Evolutionary conservation across 2,329 filamentous ascomycete genomes (phyloP), one percentile per base, ranked within the genome.

Genomic region (Exophiala sideris): DNA sequence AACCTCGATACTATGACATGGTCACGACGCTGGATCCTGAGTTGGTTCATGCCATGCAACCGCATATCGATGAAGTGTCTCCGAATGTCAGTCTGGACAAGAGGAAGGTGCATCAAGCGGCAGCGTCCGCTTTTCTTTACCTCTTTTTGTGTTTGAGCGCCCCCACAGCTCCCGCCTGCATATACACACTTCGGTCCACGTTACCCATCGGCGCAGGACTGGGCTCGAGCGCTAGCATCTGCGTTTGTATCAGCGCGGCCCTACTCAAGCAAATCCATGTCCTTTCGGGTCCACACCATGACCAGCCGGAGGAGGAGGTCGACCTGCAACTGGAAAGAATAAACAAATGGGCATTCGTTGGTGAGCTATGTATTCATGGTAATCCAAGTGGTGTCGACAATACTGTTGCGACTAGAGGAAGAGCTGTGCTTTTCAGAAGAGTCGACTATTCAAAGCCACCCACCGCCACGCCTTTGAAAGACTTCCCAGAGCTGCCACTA

Each of bases 341-440:
- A 73, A 99, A 99, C 71, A 83, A 88, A 58, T 99, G 95, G 94
- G 91, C 94, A 0, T 97, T 96, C 71, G 94, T 99, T 1, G 88
- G 88, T 20, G 94, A 99, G 71, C 88, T 97, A 84, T 94, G 91
- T 72, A 96, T 97, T 59, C 94, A 99, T 68, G 94, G 92, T 35
- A 97, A 95, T 67, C 94, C 94, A 0, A 96, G 90, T 0, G 94
- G 94, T 0, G 89, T 99, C 40, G 94, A 99, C 73, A 99, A 99
- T 71, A 99, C 94, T 2, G 92, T 99, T 24, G 82, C 92, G 10
- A 88, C 91, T 10, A 89, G 95, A 65, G 94, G 94, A 53, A 96
- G 96, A 73, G 94, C 91, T 0, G 91, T 99, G 1, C 78, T 97
- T 2, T 99, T 95, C 74, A 87, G 92, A 66, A 82, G 91, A 48